Base-by-base conservation (phyloP, 140 eudicot genomes). In the Cichorium intybus region DNA sequence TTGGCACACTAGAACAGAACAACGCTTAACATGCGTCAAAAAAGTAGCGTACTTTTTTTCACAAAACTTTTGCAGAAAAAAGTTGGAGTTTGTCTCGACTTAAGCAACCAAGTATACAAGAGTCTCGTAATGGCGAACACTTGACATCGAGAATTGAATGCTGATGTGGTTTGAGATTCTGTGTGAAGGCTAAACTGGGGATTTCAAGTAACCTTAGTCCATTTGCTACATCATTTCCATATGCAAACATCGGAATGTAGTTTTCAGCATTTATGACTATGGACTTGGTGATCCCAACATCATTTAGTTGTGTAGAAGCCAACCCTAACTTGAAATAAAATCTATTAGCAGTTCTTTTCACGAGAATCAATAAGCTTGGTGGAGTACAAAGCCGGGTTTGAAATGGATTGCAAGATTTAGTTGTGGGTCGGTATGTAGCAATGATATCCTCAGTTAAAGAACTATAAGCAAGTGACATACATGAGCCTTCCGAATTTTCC, bases 51-150 rank as follows among this genome's bases (percentile, higher is more conserved):
- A 60, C 66, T 20, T 60, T 60, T 60, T 60, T 49, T 60, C 66
- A 60, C 50, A 37, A 60, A 35, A 60, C 50, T 35, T 60, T 60
- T 0, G 51, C 66, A 20, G 66, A 60, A 35, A 34, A 34, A 11
- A 60, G 65, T 59, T 59, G 65, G 28, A 59, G 65, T 23, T 33
- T 59, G 65, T 59, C 65, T 35, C 34, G 22, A 34, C 65, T 59
- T 59, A 59, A 31, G 65, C 65, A 59, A 59, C 65, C 65, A 11
- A 59, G 65, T 18, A 59, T 17, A 59, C 65, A 21, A 16, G 49
- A 35, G 49, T 49, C 50, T 59, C 20, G 65, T 0, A 23, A 59
- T 33, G 7, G 65, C 10, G 65, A 59, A 31, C 35, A 59, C 31
- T 35, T 60, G 50, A 60, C 65, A 35, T 60, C 65, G 11, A 60